Conservation (phyloP, 2,329 filamentous ascomycete genomes). For the Fusarium piperis region DNA sequence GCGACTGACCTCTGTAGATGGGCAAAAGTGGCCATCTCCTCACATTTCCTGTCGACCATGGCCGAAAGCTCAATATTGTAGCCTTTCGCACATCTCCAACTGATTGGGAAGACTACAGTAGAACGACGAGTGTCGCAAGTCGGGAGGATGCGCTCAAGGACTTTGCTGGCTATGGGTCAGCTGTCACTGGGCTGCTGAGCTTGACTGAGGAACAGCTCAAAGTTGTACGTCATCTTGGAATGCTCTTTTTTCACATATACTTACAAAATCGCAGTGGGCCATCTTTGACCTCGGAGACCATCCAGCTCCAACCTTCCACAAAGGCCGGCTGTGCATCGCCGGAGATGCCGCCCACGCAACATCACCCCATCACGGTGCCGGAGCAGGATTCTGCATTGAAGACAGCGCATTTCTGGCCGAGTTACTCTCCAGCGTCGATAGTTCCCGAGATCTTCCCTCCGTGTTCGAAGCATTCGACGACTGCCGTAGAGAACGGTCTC, state of each 20-base stretch:
- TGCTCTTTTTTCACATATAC: not conserved
- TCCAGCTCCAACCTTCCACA: conserved; percentile 54
- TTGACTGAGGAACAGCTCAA: conserved; percentile 42
- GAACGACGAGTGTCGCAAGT: conserved; percentile 24
- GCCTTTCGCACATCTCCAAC: conserved; percentile 51
- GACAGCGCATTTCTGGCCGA: conserved; percentile 55
- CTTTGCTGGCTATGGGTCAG: conserved; percentile 47
- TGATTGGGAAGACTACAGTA: conserved; percentile 41
- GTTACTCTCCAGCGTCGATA: conserved; percentile 55
- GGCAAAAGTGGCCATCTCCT: conserved; percentile 65
- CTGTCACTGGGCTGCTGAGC: conserved; percentile 44
- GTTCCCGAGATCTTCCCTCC: conserved; percentile 35
- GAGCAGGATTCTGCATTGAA: conserved; percentile 67
- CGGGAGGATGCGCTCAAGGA: conserved; percentile 48
- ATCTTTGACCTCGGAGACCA: conserved; percentile 58
- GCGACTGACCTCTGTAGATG: conserved; percentile 28
- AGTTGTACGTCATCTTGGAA: conserved; percentile 16
- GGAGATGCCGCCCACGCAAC: conserved; percentile 73
- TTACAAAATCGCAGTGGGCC: conserved; percentile 49
- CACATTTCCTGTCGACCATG: conserved; percentile 66
- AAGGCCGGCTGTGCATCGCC: conserved; percentile 58
- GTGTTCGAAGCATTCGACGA: conserved; percentile 56
- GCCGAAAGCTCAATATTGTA: conserved; percentile 65
- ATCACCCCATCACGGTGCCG: conserved; percentile 68
- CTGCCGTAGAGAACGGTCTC: conserved; percentile 59